Conservation (phyloP, 2,329 filamentous ascomycete species). For the Geosmithia putterillii region DNA sequence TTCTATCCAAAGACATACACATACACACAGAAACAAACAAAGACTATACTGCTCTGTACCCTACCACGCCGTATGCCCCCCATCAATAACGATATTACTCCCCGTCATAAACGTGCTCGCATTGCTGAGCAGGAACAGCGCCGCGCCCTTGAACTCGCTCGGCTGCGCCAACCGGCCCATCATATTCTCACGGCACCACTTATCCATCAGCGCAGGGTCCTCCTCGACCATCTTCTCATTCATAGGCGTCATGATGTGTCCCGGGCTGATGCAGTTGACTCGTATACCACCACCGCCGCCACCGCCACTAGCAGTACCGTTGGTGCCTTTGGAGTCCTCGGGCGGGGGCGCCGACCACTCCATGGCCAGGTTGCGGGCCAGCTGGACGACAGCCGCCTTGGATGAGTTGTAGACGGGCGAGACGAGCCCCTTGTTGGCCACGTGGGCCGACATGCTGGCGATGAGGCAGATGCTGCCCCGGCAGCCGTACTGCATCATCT, state of each 20-base stretch:
- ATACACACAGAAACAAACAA: no score
- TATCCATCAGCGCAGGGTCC: constrained; percentile 43
- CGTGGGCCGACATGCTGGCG: constrained; percentile 40
- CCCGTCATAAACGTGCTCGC: constrained; percentile 55
- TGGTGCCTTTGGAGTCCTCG: no score
- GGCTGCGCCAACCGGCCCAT: constrained; percentile 46
- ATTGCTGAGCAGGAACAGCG: constrained; percentile 47
- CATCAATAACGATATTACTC: constrained; percentile 40
- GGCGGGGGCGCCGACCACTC: constrained; percentile 48
- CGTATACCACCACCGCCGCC: constrained; percentile 42
- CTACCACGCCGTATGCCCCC: constrained; percentile 42
- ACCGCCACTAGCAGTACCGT: no score
- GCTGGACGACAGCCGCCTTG: constrained; percentile 53
- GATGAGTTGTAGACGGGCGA: constrained; percentile 56
- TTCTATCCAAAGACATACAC: no score
- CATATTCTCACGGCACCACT: constrained; percentile 67
- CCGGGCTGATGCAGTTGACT: constrained; percentile 58
- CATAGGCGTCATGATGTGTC: constrained; percentile 61
- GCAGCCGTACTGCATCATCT: constrained; percentile 39
- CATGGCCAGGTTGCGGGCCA: constrained; percentile 47
- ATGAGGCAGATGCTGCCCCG: constrained; percentile 45
- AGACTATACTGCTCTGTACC: no score
- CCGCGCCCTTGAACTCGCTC: constrained; percentile 48
- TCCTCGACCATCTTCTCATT: constrained; percentile 58
- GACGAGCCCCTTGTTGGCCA: constrained; percentile 47